A percentile compares a stretch with the other conserved stretches of the same genome.
phyloP scores from a whole-genome alignment of 1,284 basidiomycete genomes.

The Ustilago hordei region DNA sequence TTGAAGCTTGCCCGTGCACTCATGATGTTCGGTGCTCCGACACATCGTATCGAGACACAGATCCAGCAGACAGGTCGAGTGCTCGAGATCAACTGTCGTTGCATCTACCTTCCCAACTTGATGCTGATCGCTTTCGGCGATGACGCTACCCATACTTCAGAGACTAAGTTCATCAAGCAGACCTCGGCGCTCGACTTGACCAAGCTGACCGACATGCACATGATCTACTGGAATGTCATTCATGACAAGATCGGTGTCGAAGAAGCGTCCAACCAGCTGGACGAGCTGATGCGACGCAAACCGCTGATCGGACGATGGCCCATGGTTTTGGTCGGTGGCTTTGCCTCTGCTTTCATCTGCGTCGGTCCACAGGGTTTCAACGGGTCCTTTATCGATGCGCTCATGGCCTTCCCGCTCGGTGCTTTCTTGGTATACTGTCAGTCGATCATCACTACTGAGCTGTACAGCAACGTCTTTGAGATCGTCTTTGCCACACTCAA shows the following conservation, averaged over 20 bases:
- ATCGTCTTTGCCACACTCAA: conserved; percentile 85
- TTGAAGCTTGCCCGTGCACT: conserved; percentile 87
- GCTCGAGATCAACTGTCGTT: conserved; percentile 84
- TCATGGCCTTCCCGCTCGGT: conserved; percentile 82
- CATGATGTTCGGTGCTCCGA: conserved; percentile 96
- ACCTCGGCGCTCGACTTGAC: conserved; percentile 63
- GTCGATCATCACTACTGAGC: conserved; percentile 72
- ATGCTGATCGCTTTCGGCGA: conserved; percentile 77
- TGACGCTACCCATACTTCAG: conserved; percentile 82
- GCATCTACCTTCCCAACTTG: conserved; percentile 87
- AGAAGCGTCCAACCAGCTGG: conserved; percentile 80
- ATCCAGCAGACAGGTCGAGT: conserved; percentile 86
- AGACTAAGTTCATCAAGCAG: conserved; percentile 76
- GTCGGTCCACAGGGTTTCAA: conserved; percentile 71
- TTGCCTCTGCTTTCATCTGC: conserved; percentile 82
- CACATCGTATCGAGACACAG: conserved; percentile 86
- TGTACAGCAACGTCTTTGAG: conserved; percentile 89
- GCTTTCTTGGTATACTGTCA: conserved; percentile 74
- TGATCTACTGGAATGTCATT: conserved; percentile 87
- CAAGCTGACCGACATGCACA: conserved; percentile 77
- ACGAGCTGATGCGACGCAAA: conserved; percentile 79
- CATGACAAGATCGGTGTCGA: conserved; percentile 86
- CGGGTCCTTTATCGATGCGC: conserved; percentile 83
- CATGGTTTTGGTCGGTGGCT: conserved; percentile 80
- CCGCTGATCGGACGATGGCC: conserved; percentile 70